Evolutionary conservation across 352 stramenopile genomes (phyloP).

Genomic region (Phytopythium mirpurense): DNA sequence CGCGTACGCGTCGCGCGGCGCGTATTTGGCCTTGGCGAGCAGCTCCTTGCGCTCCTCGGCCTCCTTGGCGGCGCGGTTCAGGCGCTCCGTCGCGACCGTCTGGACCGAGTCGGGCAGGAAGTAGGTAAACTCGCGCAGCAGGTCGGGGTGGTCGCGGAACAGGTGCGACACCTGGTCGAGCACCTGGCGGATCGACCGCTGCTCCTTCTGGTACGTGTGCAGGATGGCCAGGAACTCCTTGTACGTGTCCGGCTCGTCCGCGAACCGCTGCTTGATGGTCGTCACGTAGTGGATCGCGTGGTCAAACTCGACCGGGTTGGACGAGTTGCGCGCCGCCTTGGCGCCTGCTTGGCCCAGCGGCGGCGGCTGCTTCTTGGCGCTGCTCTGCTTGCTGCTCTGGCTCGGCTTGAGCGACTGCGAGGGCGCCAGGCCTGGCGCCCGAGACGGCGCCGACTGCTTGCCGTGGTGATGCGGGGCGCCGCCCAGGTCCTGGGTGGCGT

Average conservation of each 20-base stretch:
- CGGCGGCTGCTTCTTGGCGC: constrained; percentile 47
- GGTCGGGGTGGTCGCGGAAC: constrained; percentile 98
- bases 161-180: constrained; percentile 97
- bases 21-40: constrained; percentile 49
- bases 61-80: constrained; percentile 94
- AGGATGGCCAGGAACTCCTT: constrained; percentile 99
- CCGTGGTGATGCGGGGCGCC: constrained; percentile 18
- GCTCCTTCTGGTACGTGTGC: constrained; percentile 99
- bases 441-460: constrained; percentile 46
- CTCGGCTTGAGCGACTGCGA: constrained; percentile 22
- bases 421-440: constrained; percentile 31
- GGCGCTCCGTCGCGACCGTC: constrained; percentile 93
- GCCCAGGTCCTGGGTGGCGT: constrained; percentile 46
- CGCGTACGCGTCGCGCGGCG: constrained; percentile 6
- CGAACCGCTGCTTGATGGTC: constrained; percentile 99
- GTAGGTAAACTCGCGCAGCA: constrained; percentile 99
- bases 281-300: constrained; percentile 99
- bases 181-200: constrained; percentile 96
- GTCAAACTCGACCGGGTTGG: constrained; percentile 97
- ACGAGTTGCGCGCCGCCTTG: constrained; percentile 34
- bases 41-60: constrained; percentile 88
- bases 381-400: constrained; percentile 30
- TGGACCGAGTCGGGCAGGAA: constrained; percentile 99
- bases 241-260: constrained; percentile 97
- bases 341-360: constrained; percentile 15